Conservation (phyloP, 2,329 filamentous ascomycete genomes). For the Penicillium fuscoglaucum region DNA sequence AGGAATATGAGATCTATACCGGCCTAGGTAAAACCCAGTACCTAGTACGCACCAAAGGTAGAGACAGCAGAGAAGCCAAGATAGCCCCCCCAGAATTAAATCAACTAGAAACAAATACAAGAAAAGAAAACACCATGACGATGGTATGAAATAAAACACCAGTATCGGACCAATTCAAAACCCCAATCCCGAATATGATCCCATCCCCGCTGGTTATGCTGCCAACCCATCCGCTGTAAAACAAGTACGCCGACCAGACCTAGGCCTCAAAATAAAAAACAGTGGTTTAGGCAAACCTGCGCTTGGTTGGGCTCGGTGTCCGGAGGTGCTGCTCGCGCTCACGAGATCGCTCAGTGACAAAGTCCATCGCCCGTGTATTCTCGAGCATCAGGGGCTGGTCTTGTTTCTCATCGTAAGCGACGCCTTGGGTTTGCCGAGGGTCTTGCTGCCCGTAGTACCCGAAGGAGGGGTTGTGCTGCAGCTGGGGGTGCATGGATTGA, state of each 20-base stretch:
- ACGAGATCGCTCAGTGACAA: slow-evolving; percentile 34
- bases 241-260: slow-evolving; percentile 6
- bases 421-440: slow-evolving; percentile 15
- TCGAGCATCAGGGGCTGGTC: slow-evolving; percentile 35
- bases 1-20: neutral
- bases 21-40: neutral
- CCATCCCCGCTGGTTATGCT: slow-evolving; percentile 7
- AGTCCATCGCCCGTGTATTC: slow-evolving; percentile 31
- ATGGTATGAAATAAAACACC: slow-evolving; percentile 18
- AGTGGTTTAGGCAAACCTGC: slow-evolving; percentile 23
- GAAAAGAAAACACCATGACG: slow-evolving; percentile 11
- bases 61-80: neutral
- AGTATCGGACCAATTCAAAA: neutral
- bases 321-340: slow-evolving; percentile 35
- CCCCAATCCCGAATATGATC: neutral
- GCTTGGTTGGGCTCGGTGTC: slow-evolving; percentile 42
- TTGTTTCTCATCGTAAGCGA: slow-evolving; percentile 26
- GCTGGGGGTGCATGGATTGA: slow-evolving; percentile 27
- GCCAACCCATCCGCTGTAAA: slow-evolving; percentile 3
- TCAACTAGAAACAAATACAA: slow-evolving; percentile 13
- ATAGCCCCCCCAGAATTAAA: neutral
- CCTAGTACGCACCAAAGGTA: neutral
- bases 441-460: slow-evolving; percentile 28
- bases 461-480: slow-evolving; percentile 30
- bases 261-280: slow-evolving; percentile 13